Base-by-base conservation (phyloP, 768 basidiomycete species). In the Boletellus sp. region DNA sequence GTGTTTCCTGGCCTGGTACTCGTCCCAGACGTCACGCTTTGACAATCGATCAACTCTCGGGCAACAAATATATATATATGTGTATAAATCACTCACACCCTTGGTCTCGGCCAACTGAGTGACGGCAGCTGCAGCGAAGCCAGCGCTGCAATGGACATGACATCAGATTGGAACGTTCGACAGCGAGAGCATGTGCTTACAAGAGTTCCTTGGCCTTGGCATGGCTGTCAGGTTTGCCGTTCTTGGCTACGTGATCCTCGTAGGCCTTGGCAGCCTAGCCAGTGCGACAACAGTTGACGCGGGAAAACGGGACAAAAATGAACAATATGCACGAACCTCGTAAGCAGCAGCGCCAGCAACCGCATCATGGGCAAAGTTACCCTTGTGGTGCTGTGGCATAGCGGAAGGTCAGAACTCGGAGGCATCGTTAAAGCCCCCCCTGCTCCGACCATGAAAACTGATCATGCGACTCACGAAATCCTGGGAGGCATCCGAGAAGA, bases 151-250 rank as follows among this genome's bases (percentile, higher is more conserved):
- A 13, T 36, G 4, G 31, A 34, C 5, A 20, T 34, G 6, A 42
- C 13, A 10, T 56, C 15, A 48, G 13, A 33, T 49, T 9, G 41
- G 24, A 3, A 20, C 33, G 23, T 20, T 16, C 4, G 1, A n/a
- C 5, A 24, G 22, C 2, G 19, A 40, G 39, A 3, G 4, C 6
- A 8, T 6, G n/a, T 19, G n/a, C 63, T 48, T 24, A 60, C 62
- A 56, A 0, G 16, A 66, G 0, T 17, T 61, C 53, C 41, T 66
- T 57, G 37, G 64, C 63, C 46, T 38, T 6, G 28, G 61, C 62
- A 13, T 66, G 62, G 6, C 1, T 34, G 12, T 47, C 47, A 26
- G 62, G 65, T n/a, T 51, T 16, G 28, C 63, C 64, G 1, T 61
- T 52, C n/a, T 0, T 1, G 1, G 43, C 52, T 1, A 23, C 0